Evolutionary conservation across 164 flowering plant species (phyloP).

Genomic region (Pachysandra terminalis): DNA sequence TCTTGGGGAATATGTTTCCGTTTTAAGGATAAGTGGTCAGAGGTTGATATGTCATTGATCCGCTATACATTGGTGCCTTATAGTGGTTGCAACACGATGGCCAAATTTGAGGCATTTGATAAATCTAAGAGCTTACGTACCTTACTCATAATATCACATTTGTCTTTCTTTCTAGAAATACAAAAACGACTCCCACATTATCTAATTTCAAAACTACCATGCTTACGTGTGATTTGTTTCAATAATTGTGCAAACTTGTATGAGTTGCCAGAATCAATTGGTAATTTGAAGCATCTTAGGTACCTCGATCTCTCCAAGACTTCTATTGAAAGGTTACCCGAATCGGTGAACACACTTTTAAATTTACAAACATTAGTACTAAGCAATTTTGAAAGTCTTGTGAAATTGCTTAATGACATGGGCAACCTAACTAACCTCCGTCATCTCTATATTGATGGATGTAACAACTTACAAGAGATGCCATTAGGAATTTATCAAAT

Average conservation of each 20-base stretch:
- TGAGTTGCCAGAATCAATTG: background rate
- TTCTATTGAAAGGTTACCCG: background rate
- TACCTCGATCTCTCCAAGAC: background rate
- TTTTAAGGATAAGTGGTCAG: background rate
- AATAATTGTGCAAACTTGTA: too few species aligned
- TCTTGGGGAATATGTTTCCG: background rate
- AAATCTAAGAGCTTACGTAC: background rate
- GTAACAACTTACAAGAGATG: background rate
- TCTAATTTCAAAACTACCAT: background rate
- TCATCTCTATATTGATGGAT: background rate
- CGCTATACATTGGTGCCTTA: background rate
- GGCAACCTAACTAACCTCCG: background rate
- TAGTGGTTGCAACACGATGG: background rate
- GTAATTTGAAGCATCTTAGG: background rate
- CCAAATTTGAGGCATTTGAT: background rate
- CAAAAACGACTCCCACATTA: background rate
- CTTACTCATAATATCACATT: background rate
- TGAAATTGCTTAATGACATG: background rate
- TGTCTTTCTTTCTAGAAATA: background rate
- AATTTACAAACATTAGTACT: background rate
- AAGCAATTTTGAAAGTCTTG: background rate
- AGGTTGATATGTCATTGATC: background rate
- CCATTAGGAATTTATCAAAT: background rate
- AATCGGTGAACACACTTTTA: background rate
- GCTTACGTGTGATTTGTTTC: background rate